Evolutionary conservation across 2,329 filamentous ascomycete genomes (phyloP).

Genomic region (Zasmidium angulare): DNA sequence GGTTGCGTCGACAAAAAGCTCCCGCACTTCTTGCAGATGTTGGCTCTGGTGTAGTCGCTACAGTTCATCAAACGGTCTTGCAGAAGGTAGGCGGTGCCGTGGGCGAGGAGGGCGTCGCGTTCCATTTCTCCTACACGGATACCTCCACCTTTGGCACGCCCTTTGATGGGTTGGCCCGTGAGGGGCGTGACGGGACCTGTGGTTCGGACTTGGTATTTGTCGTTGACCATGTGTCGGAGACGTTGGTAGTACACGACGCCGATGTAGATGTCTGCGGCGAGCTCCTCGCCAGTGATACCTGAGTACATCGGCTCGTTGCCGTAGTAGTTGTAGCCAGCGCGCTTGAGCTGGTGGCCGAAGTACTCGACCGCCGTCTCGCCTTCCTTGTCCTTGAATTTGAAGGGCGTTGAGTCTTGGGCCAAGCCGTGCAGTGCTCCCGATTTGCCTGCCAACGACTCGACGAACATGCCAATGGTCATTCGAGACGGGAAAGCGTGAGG

Average conservation of each 20-base stretch:
- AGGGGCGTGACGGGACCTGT: constrained; percentile 88
- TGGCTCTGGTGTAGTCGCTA: constrained; percentile 85
- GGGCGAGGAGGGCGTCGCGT: constrained; percentile 88
- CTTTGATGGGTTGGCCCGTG: constrained; percentile 96
- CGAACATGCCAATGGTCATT: constrained; percentile 99
- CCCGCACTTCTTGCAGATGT: constrained; percentile 86
- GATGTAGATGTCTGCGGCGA: constrained; percentile 92
- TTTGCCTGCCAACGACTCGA: constrained; percentile 95
- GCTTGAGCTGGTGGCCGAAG: constrained; percentile 92
- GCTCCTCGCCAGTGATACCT: constrained; percentile 91
- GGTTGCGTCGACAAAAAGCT: constrained; percentile 87
- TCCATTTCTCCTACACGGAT: constrained; percentile 99
- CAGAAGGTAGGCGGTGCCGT: constrained; percentile 90
- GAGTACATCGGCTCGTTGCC: constrained; percentile 99
- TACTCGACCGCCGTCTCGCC: constrained; percentile 88
- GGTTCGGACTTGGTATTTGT: constrained; percentile 97
- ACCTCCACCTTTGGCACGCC: constrained; percentile 92
- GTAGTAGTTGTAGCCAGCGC: constrained; percentile 96
- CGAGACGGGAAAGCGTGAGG: constrained; percentile 98
- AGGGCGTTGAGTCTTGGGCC: constrained; percentile 94
- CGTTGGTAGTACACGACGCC: constrained; percentile 98
- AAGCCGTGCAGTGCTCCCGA: constrained; percentile 89
- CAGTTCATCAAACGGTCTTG: constrained; percentile 97
- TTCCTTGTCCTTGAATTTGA: constrained; percentile 77
- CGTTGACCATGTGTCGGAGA: constrained; percentile 98